Percentiles rank a stretch among this genome's conserved stretches.
Evolutionary conservation across 148 eudicot species (phyloP).

Genomic region (Gaultheria prostrata): DNA sequence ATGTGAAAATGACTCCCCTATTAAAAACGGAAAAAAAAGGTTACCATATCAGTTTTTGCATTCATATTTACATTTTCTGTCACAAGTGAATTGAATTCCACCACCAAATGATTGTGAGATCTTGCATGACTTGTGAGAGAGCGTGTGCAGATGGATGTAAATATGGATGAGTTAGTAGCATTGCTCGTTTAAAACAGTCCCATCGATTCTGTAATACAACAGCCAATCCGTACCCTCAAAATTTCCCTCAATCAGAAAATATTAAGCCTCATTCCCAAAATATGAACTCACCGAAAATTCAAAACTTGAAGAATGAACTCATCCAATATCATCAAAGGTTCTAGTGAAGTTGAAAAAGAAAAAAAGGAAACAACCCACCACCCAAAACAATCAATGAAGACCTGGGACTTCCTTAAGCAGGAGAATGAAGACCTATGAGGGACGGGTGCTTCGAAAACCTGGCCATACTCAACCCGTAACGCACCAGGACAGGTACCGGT

Average conservation of each 20-base stretch:
- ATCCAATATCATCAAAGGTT: neutral
- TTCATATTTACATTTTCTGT: too few relatives aligned
- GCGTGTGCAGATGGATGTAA: too few relatives aligned
- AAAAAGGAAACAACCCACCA: neutral
- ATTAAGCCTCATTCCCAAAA: neutral
- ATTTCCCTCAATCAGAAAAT: neutral
- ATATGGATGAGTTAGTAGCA: too few relatives aligned
- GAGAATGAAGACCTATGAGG: neutral
- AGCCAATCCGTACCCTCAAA: too few relatives aligned
- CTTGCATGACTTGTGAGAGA: too few relatives aligned
- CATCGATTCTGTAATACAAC: too few relatives aligned
- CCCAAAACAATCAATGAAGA: neutral
- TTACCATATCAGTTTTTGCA: neutral
- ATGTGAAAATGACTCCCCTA: too few relatives aligned
- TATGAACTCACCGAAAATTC: neutral
- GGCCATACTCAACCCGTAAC: too few relatives aligned
- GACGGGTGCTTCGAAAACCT: too few relatives aligned
- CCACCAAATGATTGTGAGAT: neutral
- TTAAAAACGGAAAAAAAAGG: neutral
- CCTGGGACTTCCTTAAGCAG: neutral
- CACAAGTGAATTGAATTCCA: neutral
- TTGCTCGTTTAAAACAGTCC: too few relatives aligned
- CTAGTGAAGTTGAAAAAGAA: neutral
- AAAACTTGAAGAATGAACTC: neutral
- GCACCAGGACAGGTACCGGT: too few relatives aligned